Conservation (phyloP, 1,139 yeast species). For the Yamadazyma epiphylla region DNA sequence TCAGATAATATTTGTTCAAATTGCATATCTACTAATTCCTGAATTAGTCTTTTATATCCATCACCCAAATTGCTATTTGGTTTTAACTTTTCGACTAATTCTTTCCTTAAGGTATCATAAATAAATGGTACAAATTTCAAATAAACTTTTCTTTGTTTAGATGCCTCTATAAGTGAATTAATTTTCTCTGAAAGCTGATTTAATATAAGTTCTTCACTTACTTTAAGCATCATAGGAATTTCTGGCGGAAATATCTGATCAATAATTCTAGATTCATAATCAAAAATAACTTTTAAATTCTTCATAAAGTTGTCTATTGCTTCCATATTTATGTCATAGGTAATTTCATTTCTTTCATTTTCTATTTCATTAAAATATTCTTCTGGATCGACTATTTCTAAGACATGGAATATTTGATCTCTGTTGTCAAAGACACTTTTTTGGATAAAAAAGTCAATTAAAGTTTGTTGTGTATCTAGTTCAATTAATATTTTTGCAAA, state of each 20-base stretch:
- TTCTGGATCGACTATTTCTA: slow-evolving; percentile 10
- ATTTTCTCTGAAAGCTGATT: slow-evolving; percentile 39
- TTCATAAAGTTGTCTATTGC: slow-evolving; percentile 20
- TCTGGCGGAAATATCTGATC: slow-evolving; percentile 38
- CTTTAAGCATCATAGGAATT: slow-evolving; percentile 47
- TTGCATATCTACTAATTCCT: slow-evolving; percentile 45
- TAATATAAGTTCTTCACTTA: slow-evolving; percentile 42
- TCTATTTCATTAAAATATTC: slow-evolving; percentile 9
- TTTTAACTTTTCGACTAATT: slow-evolving; percentile 22
- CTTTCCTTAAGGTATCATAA: slow-evolving; percentile 23
- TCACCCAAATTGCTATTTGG: slow-evolving; percentile 34
- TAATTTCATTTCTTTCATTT: slow-evolving; percentile 9
- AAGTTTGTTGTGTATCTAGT: slow-evolving; percentile 40
- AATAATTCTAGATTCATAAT: slow-evolving; percentile 31
- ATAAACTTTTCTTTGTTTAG: slow-evolving; percentile 26
- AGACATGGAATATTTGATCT: slow-evolving; percentile 28
- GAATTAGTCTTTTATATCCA: slow-evolving; percentile 25
- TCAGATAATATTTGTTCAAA: slow-evolving; percentile 47
- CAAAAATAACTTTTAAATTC: slow-evolving; percentile 30
- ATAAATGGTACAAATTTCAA: slow-evolving; percentile 28
- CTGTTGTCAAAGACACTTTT: slow-evolving; percentile 41
- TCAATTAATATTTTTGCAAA: slow-evolving; percentile 35
- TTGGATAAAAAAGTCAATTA: slow-evolving; percentile 45
- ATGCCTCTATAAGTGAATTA: slow-evolving; percentile 23
- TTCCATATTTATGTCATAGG: slow-evolving; percentile 1